Conservation (phyloP, 306 rosid species). For the Quercus variabilis region DNA sequence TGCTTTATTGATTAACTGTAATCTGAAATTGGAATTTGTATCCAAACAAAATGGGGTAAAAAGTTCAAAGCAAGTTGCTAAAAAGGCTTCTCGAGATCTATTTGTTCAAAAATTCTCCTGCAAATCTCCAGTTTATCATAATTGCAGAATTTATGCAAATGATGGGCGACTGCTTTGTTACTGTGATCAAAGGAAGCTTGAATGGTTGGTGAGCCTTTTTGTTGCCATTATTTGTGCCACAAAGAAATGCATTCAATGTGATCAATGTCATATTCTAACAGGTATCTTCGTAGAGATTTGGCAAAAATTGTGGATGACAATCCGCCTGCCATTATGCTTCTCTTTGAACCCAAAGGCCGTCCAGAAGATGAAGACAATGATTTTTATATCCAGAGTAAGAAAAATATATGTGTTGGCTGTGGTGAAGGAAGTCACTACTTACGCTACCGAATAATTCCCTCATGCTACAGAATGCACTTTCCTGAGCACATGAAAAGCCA, state of each 20-base stretch:
- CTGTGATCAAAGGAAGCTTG: constrained; percentile 88
- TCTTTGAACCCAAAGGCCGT: constrained; percentile 97
- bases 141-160: constrained; percentile 89
- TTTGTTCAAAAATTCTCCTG: constrained; percentile 91
- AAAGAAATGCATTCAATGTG: constrained; percentile 11
- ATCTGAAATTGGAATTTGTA: constrained; percentile 40
- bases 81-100: constrained; percentile 77
- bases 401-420: constrained; percentile 94
- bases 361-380: constrained; percentile 98
- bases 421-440: constrained; percentile 92
- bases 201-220: constrained; percentile 66
- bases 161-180: constrained; percentile 96
- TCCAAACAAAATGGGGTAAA: constrained; percentile 44
- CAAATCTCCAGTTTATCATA: constrained; percentile 95
- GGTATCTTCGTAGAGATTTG: constrained; percentile 79
- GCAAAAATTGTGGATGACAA: constrained; percentile 78
- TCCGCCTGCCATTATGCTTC: constrained; percentile 93
- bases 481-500: constrained; percentile 98
- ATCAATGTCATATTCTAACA: constrained; percentile 30
- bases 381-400: constrained; percentile 90
- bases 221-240: constrained; percentile 5
- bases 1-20: constrained; percentile 59
- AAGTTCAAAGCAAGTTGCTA: constrained; percentile 46
- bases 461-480: constrained; percentile 93
- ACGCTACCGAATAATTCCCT: constrained; percentile 90